A percentile compares a stretch with the other conserved stretches of the same genome.
Evolutionary conservation across 2,329 filamentous ascomycete genomes (phyloP).

Genomic region (Monilinia laxa): DNA sequence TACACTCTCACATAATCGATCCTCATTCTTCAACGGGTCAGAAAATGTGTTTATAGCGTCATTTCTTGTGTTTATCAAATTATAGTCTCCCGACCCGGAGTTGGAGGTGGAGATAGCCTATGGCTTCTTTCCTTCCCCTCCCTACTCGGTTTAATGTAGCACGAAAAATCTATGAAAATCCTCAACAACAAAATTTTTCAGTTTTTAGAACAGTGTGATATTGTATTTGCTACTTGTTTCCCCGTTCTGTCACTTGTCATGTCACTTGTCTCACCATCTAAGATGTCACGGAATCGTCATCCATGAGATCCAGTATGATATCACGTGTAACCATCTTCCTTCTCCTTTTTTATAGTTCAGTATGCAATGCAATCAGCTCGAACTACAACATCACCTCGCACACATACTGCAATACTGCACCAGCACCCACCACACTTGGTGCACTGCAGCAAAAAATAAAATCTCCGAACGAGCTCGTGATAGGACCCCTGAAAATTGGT

Average conservation of each 20-base stretch:
- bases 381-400: neutral
- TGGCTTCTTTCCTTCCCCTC: neutral
- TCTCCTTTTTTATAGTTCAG: neutral
- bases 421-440: neutral
- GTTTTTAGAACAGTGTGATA: neutral
- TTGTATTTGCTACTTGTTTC: neutral
- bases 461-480: neutral
- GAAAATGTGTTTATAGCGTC: neutral
- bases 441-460: neutral
- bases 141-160: slow-evolving; percentile 17
- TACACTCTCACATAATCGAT: slow-evolving; percentile 26
- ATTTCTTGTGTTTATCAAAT: slow-evolving; percentile 10
- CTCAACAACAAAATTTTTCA: neutral
- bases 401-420: neutral
- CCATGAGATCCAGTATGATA: neutral
- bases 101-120: neutral
- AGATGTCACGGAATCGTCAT: neutral
- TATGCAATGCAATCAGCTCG: neutral
- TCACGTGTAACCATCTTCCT: neutral
- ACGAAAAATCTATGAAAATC: slow-evolving; percentile 12
- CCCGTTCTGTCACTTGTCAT: neutral
- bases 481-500: neutral
- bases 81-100: slow-evolving; percentile 6
- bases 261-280: neutral
- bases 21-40: neutral